Base-by-base conservation (phyloP, 169 alveolate species). In the Plasmodium reichenowi region DNA sequence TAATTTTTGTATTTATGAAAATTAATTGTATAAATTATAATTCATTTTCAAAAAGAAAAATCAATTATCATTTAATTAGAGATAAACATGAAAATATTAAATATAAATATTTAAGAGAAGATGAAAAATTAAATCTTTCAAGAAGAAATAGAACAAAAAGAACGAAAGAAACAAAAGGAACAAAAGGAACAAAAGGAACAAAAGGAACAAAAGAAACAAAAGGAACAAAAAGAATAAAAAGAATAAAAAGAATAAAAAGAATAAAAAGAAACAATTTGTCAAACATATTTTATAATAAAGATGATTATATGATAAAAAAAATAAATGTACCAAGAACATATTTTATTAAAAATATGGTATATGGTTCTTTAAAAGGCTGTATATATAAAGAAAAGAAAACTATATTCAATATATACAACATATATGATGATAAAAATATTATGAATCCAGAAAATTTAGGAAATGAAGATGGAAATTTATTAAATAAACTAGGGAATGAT, bases 21-120 rank as follows among this genome's bases (percentile, higher is more conserved):
- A 26, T 29, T 22, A 64, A 29, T 64, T 64, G 73, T 29, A 64
- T 24, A 64, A 64, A 13, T 24, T 64, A 64, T 26, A 64, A 64
- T 64, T 64, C n/a, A 29, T 64, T 64, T 64, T 26, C 56, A 10
- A 26, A 10, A 24, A 64, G 26, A 64, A 29, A 26, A 24, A 26
- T 24, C n/a, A 64, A 3, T 64, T 52, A 52, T 52, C n/a, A n/a
- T 52, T n/a, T 12, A 7, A 52, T n/a, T n/a, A 52, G 5, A 52
- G 22, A 52, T n/a, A 52, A 52, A 38, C 12, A 52, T 3, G 22
- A 52, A 12, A 4, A 52, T 52, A 52, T 52, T 52, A 52, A 52
- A 52, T n/a, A 52, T 52, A 52, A 52, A 10, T 1, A 52, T 52
- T 52, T 52, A 52, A 15, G 22, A 52, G 20, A 12, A 52, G 47